A percentile compares a stretch with the other conserved stretches of the same genome.
Conservation (phyloP, 2,329 filamentous ascomycete genomes). For the Fusarium bulbicola region DNA sequence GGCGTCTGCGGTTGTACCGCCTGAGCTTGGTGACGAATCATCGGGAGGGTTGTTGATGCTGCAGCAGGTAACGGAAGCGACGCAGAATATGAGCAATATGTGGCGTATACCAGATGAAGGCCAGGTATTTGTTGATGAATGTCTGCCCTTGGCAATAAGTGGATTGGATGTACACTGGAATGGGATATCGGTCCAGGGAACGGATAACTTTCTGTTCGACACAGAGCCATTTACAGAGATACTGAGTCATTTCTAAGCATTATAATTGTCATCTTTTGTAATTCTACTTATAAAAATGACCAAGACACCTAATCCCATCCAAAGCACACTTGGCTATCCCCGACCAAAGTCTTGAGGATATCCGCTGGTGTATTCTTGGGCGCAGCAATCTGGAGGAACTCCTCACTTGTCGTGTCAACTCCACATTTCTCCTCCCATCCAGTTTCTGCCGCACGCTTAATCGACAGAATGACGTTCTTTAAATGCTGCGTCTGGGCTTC, state of each 20-base stretch:
- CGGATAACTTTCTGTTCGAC: conserved; percentile 3
- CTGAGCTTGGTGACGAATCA: neutral
- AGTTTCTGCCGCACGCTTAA: accelerated
- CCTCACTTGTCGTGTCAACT: neutral
- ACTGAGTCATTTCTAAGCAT: neutral
- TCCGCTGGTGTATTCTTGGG: neutral
- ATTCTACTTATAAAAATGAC: accelerated
- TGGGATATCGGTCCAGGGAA: neutral
- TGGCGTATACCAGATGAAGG: neutral
- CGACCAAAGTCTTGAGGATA: neutral
- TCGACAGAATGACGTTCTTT: neutral
- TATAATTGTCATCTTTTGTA: accelerated
- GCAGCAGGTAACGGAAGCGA: neutral
- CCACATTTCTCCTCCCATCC: neutral
- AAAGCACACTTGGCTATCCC: too few relatives aligned
- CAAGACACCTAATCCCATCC: accelerated
- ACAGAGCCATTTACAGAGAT: neutral
- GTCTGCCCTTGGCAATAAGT: neutral
- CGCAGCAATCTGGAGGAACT: neutral
- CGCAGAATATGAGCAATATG: neutral
- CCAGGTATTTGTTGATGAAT: neutral
- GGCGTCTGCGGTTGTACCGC: neutral
- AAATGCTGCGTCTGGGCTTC: neutral
- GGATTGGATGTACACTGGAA: neutral
- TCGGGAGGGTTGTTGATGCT: neutral